Conservation (phyloP, 108 stramenopile genomes). For the Seminavis robusta region DNA sequence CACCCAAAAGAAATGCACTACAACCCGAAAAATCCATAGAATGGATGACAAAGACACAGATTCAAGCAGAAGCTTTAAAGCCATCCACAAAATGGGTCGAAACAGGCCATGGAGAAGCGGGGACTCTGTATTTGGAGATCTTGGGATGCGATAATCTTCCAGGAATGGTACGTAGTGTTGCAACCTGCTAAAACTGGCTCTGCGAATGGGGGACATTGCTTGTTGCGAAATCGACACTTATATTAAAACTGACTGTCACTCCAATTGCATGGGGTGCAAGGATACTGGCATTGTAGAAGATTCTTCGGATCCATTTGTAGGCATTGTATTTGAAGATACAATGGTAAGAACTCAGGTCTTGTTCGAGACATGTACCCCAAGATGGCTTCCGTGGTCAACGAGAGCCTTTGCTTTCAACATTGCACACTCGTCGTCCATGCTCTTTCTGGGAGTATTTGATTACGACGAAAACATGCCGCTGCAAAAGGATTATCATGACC, state of each 20-base stretch:
- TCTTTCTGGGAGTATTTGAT: conserved; percentile 49
- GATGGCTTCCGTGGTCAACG: conserved; percentile 49
- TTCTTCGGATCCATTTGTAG: conserved; percentile 41
- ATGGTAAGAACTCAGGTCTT: conserved; percentile 40
- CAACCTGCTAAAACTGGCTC: too few species aligned
- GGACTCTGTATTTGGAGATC: conserved; percentile 33
- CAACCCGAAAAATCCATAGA: conserved; percentile 22
- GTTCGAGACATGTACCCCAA: conserved; percentile 26
- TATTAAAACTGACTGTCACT: conserved; percentile 10
- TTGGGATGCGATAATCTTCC: conserved; percentile 42
- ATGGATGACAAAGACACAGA: conserved; percentile 37
- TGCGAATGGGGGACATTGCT: background rate
- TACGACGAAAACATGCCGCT: conserved; percentile 35
- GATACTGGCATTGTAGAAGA: conserved; percentile 11
- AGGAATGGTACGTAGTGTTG: conserved; percentile 24
- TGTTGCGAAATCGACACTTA: background rate
- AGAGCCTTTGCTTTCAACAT: conserved; percentile 43
- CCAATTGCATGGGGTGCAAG: too few species aligned
- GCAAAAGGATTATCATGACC: conserved; percentile 30
- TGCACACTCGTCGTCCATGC: conserved; percentile 31
- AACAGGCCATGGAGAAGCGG: conserved; percentile 15
- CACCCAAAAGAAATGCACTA: conserved; percentile 61
- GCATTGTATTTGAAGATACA: conserved; percentile 42
- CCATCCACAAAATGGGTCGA: conserved; percentile 29
- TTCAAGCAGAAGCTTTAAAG: conserved; percentile 19